A percentile compares a stretch with the other conserved stretches of the same genome.
Evolutionary conservation across 805 yeast genomes (phyloP).

Genomic region (Teunomyces stri): DNA sequence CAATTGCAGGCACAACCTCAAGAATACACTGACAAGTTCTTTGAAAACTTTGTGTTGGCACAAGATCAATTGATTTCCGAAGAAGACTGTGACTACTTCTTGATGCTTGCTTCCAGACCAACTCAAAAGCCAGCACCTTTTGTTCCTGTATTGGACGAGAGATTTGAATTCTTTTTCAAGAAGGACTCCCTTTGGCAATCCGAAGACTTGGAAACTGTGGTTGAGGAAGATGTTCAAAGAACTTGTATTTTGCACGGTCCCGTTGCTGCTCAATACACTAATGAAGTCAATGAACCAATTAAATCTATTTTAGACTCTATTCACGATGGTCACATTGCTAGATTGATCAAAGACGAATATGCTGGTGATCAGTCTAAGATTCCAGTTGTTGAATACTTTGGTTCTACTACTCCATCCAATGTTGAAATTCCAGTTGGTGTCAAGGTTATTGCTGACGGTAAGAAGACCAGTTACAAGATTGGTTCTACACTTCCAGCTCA

Average conservation of each 20-base stretch:
- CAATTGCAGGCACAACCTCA: slow-evolving; percentile 66
- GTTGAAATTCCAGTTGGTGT: slow-evolving; percentile 33
- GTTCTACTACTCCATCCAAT: slow-evolving; percentile 51
- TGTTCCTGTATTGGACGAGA: slow-evolving; percentile 90
- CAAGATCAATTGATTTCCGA: slow-evolving; percentile 82
- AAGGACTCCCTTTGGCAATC: slow-evolving; percentile 99
- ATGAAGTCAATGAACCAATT: slow-evolving; percentile 86
- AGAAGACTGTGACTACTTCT: slow-evolving; percentile 92
- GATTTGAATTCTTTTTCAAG: slow-evolving; percentile 94
- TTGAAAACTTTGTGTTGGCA: slow-evolving; percentile 70
- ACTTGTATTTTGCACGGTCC: slow-evolving; percentile 99
- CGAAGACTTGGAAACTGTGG: slow-evolving; percentile 94
- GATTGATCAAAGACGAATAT: slow-evolving; percentile 67
- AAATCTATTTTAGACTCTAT: slow-evolving; percentile 83
- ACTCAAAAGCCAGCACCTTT: slow-evolving; percentile 96
- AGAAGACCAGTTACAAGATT: slow-evolving; percentile 30
- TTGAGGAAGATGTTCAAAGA: slow-evolving; percentile 93
- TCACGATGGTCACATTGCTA: slow-evolving; percentile 84
- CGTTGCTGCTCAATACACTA: slow-evolving; percentile 92
- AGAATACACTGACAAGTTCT: slow-evolving; percentile 55
- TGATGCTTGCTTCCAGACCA: slow-evolving; percentile 78
- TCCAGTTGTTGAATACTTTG: slow-evolving; percentile 89
- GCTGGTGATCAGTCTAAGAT: slow-evolving; percentile 65
- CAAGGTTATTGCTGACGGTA: slow-evolving; percentile 16
- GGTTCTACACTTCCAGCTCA: slow-evolving; percentile 32